Evolutionary conservation across 768 basidiomycete genomes (phyloP).

Genomic region (Tephrocybe sp.): DNA sequence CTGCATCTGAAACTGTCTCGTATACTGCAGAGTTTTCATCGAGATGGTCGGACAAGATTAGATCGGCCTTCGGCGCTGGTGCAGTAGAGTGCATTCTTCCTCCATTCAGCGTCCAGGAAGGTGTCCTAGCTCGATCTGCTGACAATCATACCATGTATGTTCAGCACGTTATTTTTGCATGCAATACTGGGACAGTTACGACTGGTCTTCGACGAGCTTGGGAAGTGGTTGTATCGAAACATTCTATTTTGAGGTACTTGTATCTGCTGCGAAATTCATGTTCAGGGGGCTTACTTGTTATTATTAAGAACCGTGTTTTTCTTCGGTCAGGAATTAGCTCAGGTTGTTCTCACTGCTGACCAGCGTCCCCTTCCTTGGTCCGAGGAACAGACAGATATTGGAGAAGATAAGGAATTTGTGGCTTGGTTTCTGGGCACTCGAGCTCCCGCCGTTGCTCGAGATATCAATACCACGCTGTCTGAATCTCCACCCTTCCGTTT

Average conservation of each 20-base stretch:
- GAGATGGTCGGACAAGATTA: slow-evolving; percentile 14
- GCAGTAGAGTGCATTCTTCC: slow-evolving; percentile 32
- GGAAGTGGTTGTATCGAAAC: slow-evolving; percentile 24
- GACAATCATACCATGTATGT: slow-evolving; percentile 38
- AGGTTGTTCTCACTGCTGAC: slow-evolving; percentile 24
- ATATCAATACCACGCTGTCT: slow-evolving; percentile 28
- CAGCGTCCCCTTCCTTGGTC: slow-evolving; percentile 16
- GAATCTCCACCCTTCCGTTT: slow-evolving; percentile 24
- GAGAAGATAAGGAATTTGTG: slow-evolving; percentile 11
- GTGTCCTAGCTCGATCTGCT: slow-evolving; percentile 40
- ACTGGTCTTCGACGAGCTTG: slow-evolving; percentile 30
- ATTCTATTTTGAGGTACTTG: slow-evolving; percentile 27
- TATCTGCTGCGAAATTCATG: not conserved
- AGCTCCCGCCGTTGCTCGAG: slow-evolving; percentile 18
- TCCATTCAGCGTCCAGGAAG: slow-evolving; percentile 46
- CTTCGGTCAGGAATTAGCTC: slow-evolving; percentile 25
- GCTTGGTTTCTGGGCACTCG: slow-evolving; percentile 19
- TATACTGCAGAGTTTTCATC: slow-evolving; percentile 14
- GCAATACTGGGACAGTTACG: slow-evolving; percentile 21
- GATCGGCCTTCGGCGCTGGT: slow-evolving; percentile 12
- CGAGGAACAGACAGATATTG: slow-evolving; percentile 10
- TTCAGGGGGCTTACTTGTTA: not conserved
- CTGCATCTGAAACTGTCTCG: not conserved
- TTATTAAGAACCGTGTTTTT: slow-evolving; percentile 28
- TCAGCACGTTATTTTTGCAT: slow-evolving; percentile 38